Evolutionary conservation across 1,139 yeast genomes (phyloP).

Genomic region (Suhomyces taliae): DNA sequence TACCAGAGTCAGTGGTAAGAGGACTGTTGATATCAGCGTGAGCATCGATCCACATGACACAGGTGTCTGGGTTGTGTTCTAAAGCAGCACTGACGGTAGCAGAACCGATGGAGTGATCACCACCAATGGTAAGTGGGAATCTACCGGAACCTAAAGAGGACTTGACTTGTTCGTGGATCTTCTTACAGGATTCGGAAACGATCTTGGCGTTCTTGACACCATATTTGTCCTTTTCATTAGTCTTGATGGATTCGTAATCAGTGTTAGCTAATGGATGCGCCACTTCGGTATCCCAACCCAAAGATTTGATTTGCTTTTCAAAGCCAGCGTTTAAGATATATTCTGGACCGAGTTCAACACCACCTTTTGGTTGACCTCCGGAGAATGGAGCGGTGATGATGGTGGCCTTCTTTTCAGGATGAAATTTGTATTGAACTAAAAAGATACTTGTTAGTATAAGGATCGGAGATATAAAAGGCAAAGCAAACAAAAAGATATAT

Average conservation of each 20-base stretch:
- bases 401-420: constrained; percentile 55
- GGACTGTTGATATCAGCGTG: constrained; percentile 97
- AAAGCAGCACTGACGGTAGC: constrained; percentile 89
- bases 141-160: constrained; percentile 47
- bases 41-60: constrained; percentile 95
- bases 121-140: constrained; percentile 87
- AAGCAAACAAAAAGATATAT: not conserved
- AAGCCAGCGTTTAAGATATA: constrained; percentile 74
- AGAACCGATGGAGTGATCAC: constrained; percentile 95
- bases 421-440: constrained; percentile 45
- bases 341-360: constrained; percentile 94
- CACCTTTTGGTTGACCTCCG: constrained; percentile 95
- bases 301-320: constrained; percentile 53
- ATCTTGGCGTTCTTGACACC: constrained; percentile 73
- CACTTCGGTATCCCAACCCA: constrained; percentile 72
- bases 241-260: constrained; percentile 41
- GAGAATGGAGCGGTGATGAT: constrained; percentile 85
- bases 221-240: constrained; percentile 46
- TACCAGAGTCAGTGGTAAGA: constrained; percentile 82
- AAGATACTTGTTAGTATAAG: constrained; percentile 1
- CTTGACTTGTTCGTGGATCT: constrained; percentile 62
- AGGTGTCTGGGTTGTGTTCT: constrained; percentile 79
- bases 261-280: constrained; percentile 57
- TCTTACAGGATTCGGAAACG: constrained; percentile 72
- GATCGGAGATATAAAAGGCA: no score